phyloP scores from a whole-genome alignment of 371 early-diverging fungal species.

The Circinella minor region DNA sequence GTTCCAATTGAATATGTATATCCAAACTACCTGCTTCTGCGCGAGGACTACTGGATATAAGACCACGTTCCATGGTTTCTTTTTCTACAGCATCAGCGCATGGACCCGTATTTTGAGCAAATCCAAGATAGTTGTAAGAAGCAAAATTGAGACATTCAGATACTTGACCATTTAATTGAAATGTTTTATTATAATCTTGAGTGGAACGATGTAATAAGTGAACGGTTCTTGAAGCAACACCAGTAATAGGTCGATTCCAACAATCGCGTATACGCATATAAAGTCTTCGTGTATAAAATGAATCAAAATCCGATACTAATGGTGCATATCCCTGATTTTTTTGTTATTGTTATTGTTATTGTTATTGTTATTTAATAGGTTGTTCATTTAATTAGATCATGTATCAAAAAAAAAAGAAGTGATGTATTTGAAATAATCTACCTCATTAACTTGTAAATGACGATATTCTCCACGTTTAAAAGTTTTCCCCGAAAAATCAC shows the following conservation, averaged over 20 bases:
- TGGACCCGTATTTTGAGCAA: conserved; percentile 89
- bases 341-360: not conserved
- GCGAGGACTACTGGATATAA: conserved; percentile 70
- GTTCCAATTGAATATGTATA: conserved; percentile 86
- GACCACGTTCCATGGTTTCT: conserved; percentile 66
- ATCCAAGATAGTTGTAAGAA: conserved; percentile 99
- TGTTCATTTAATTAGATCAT: not conserved
- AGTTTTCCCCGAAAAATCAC: conserved; percentile 88
- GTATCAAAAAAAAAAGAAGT: not conserved
- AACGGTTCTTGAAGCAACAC: conserved; percentile 93
- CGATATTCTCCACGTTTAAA: conserved; percentile 72
- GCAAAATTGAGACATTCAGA: conserved; percentile 94
- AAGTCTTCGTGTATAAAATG: conserved; percentile 96
- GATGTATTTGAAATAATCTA: not conserved
- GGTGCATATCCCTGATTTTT: conserved; percentile 82
- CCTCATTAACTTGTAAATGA: conserved; percentile 66
- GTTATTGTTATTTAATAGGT: not conserved
- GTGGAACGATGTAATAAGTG: conserved; percentile 86
- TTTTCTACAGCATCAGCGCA: conserved; percentile 94
- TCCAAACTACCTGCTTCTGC: conserved; percentile 75
- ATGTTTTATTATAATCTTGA: conserved; percentile 86
- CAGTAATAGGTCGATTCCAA: conserved; percentile 97
- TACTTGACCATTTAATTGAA: conserved; percentile 85
- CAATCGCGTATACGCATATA: conserved; percentile 96
- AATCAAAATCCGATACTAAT: conserved; percentile 94